A percentile compares a stretch with the other conserved stretches of the same genome.
Evolutionary conservation across 768 basidiomycete species (phyloP).

Genomic region (Rhodotorula babjevae): DNA sequence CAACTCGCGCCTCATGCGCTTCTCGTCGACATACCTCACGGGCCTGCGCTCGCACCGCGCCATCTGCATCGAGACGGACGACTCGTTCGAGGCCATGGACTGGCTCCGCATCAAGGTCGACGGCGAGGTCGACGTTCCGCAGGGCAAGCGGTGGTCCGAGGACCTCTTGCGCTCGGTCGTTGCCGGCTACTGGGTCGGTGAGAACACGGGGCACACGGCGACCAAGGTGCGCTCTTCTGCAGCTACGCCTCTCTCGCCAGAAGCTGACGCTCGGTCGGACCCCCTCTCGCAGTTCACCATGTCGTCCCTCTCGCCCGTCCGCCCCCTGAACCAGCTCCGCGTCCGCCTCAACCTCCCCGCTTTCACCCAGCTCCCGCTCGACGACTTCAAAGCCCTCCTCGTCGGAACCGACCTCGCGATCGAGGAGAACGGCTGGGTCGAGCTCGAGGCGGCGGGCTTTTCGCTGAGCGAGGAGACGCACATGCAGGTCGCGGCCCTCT

Average conservation of each 20-base stretch:
- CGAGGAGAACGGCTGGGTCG: conserved; percentile 24
- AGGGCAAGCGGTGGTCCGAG: conserved; percentile 1
- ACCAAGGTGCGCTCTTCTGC: conserved; percentile 10
- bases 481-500: conserved; percentile 12
- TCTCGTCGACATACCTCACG: conserved; percentile 15
- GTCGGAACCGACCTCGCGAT: not conserved
- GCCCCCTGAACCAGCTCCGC: not conserved
- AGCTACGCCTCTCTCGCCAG: not conserved
- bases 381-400: not conserved
- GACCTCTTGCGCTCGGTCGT: not conserved
- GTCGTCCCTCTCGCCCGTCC: not conserved
- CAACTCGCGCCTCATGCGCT: conserved; percentile 21
- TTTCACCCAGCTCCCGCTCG: not conserved
- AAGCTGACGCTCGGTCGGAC: accelerated
- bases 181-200: conserved; percentile 12
- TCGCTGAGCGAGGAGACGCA: conserved; percentile 10
- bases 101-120: not conserved
- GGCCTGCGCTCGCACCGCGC: conserved; percentile 19
- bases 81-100: conserved; percentile 12
- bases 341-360: conserved; percentile 26
- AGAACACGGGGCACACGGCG: conserved; percentile 12
- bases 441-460: conserved; percentile 7
- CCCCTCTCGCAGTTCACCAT: conserved; percentile 16
- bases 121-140: not conserved
- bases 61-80: not conserved